Conservation (phyloP, 352 stramenopile species). For the Chrysophaeum taylorii region DNA sequence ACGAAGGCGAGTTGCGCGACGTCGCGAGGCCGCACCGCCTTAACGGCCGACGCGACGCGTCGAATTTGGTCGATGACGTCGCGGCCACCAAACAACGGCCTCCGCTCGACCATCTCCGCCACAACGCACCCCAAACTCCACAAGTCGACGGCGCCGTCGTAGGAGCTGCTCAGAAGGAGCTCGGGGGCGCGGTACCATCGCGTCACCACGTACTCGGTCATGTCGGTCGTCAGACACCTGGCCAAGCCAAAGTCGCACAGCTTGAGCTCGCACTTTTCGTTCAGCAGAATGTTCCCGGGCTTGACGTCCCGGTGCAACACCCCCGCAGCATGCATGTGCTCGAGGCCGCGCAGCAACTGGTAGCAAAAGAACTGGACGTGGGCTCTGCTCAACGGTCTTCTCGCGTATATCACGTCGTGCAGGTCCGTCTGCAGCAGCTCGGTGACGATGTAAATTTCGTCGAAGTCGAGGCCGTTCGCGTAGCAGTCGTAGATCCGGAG, state of each 20-base stretch:
- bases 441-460: slow-evolving; percentile 21
- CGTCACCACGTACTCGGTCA: slow-evolving; percentile 73
- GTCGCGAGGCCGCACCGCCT: no score
- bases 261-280: slow-evolving; percentile 14
- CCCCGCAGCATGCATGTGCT: slow-evolving; percentile 75
- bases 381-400: slow-evolving; percentile 54
- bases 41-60: no score
- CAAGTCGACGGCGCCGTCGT: slow-evolving; percentile 52
- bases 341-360: slow-evolving; percentile 67
- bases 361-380: slow-evolving; percentile 79
- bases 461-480: no score
- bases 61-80: no score
- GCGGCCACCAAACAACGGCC: slow-evolving; percentile 81
- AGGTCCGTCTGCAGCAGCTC: slow-evolving; percentile 65
- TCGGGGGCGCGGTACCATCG: slow-evolving; percentile 72
- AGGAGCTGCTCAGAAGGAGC: slow-evolving; percentile 59
- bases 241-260: slow-evolving; percentile 25
- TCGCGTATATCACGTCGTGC: slow-evolving; percentile 67
- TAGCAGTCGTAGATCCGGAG: no score
- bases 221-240: slow-evolving; percentile 47
- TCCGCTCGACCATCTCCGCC: slow-evolving; percentile 81
- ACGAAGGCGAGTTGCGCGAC: no score
- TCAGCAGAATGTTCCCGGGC: slow-evolving; percentile 39
- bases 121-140: slow-evolving; percentile 93
- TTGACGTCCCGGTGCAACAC: slow-evolving; percentile 82